Evolutionary conservation across 2,329 filamentous ascomycete species (phyloP), one percentile per base, ranked within the genome.

Genomic region (Exserohilum rostratum): DNA sequence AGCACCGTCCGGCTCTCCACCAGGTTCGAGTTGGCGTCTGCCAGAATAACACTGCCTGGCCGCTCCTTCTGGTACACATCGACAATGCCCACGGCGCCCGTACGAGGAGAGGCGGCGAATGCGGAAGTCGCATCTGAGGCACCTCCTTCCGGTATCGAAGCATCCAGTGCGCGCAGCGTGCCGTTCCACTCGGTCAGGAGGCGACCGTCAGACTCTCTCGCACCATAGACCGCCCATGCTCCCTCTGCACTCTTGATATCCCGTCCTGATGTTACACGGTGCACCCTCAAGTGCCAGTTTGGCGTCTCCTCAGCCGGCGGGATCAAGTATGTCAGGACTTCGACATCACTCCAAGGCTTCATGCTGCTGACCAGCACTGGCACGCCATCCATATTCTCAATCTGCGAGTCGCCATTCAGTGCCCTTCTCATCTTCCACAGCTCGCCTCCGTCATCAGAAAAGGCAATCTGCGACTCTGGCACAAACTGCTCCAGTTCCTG

Each of bases 1-100:
- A 93, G 83, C 37, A 89, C 81, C 3, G 88, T 91, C 54, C 90
- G 79, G 54, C 86, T 85, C 76, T 91, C 87, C 2, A 91, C 80
- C 30, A 93, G 76, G 74, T 93, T 93, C 43, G 87, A 89, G 76
- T 93, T 92, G 6, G 90, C 89, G 70, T 93, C 90, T 10, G 89
- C 88, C 53, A 91, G 86, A 43, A 92, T 85, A 22, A 91, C 79
- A 68, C 83, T 86, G 3, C 89, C 89, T 49, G 73, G 76, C 17
- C 88, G 79, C 11, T 66, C 57, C 17, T 56, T 65, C 5, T 73
- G 63, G 13, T 67, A 66, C 34, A 83, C 55, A 50, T 83, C 82
- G 3, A 74, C 71, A 11, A 84, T 81, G 0, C 82, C 82, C 1
- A 83, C 80, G 18, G 76, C 81, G 0, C 82, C 82, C 10, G 78